Conservation (phyloP, 2,329 filamentous ascomycete species). For the Trichophyton verrucosum region DNA sequence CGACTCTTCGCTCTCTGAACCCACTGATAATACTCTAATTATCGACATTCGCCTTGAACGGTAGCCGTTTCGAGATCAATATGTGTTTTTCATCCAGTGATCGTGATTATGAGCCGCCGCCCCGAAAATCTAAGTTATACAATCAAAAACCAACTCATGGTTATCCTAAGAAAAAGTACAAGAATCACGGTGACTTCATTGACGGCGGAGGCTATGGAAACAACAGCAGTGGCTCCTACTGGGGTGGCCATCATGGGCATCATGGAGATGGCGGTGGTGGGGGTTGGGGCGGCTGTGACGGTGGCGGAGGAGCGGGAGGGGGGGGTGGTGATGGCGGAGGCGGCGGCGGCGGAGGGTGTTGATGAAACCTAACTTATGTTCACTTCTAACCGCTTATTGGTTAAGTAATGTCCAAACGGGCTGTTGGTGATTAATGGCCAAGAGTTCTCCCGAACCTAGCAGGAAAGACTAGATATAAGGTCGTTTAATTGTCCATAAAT, state of each 20-base stretch:
- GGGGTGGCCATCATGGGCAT: too few relatives aligned
- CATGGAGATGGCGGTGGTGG: background rate
- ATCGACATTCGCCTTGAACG: background rate
- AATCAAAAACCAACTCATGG: background rate
- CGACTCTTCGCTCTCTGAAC: background rate
- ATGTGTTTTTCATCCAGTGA: background rate
- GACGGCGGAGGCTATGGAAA: background rate
- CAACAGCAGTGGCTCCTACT: too few relatives aligned
- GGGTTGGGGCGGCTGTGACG: constrained; percentile 12
- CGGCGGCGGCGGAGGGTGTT: background rate
- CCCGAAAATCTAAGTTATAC: background rate
- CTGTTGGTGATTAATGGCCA: background rate
- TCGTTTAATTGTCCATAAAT: background rate
- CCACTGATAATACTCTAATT: background rate
- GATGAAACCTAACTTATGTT: background rate
- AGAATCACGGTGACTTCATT: background rate
- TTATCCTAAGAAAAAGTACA: background rate
- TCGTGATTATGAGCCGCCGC: background rate
- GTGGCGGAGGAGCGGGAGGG: constrained; percentile 15
- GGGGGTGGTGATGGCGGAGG: constrained; percentile 1
- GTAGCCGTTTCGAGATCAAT: background rate
- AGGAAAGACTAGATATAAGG: too few relatives aligned
- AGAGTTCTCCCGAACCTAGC: too few relatives aligned
- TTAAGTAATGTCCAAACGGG: background rate
- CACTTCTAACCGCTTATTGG: background rate